Base-by-base conservation (phyloP, 495 filamentous ascomycete species). In the Aspergillus nanangensis region DNA sequence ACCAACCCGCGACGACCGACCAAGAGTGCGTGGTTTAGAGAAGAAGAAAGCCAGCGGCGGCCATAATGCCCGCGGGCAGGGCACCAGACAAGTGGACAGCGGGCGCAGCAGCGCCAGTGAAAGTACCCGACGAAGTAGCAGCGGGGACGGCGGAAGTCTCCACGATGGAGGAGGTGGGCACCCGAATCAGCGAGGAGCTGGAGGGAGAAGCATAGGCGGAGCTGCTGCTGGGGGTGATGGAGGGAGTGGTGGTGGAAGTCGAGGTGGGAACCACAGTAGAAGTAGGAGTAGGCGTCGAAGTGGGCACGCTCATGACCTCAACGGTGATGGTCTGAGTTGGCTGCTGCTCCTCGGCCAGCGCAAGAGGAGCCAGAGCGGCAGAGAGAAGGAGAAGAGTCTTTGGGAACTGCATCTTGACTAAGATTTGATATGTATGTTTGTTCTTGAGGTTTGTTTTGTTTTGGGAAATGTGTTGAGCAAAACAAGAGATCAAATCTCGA, bases 11-110 rank as follows among this genome's bases (percentile, higher is more conserved):
- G 13, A 50, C 19, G 1, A 24, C 2, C 20, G 36, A 11, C 7
- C 13, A 1, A 38, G 14, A 21, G 20, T 18, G 17, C 14, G 36
- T 21, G 3, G 2, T 42, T 65, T 69, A 78, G 22, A 74, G 60
- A 58, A 76, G 48, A 38, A 69, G 44, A 33, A 76, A 41, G 27
- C 70, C 71, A 31, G 71, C 75, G 41, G 67, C 60, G 35, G 67
- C 72, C 42, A 71, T 45, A 5, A 64, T 60, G 59, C 65, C 74
- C 20, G 58, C 72, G 18, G 62, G 53, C 33, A 70, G 47, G 4
- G 55, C 52, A 35, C 64, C 66, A 14, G 63, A 56, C 29, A 63
- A 19, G 50, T 71, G 60, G 43, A 56, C 50, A 4, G 60, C 53
- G 21, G 69, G 48, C 19, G 61, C 58, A 21, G 59, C 55, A 35